These are phyloP conservation scores for Rhizopus sp. DNA, from an alignment of 371 early-diverging fungal species.

Conservation along the genomic window DNA sequence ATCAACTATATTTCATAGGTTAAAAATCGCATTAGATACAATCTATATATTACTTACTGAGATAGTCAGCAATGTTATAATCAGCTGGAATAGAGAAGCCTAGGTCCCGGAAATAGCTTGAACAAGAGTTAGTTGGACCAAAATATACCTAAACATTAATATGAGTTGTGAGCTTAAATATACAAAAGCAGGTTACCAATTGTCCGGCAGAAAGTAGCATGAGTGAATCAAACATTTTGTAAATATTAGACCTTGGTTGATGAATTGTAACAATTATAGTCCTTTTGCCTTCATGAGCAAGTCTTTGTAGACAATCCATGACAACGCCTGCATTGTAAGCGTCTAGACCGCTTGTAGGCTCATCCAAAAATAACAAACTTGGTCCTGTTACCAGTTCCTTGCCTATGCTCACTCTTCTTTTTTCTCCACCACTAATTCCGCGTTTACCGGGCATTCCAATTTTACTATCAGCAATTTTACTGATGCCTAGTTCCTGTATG, in stretches of 20 bases:
- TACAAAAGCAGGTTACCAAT: constrained; percentile 40
- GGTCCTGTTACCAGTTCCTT: constrained; percentile 83
- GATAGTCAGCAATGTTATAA: constrained; percentile 84
- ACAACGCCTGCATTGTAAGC: constrained; percentile 83
- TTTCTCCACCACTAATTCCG: constrained; percentile 94
- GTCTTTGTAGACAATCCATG: constrained; percentile 65
- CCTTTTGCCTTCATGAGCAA: constrained; percentile 64
- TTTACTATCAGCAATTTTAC: constrained; percentile 60
- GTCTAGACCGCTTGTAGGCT: constrained; percentile 67
- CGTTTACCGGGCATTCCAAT: constrained; percentile 70
- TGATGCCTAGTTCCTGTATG: constrained; percentile 71
- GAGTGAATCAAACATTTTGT: constrained; percentile 78
- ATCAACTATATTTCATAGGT: constrained; percentile 30
- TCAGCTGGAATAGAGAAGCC: constrained; percentile 74
- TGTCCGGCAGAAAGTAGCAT: constrained; percentile 73
- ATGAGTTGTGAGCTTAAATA: neutral
- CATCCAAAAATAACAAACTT: constrained; percentile 39
- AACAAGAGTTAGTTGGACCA: constrained; percentile 50
- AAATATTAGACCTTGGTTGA: constrained; percentile 83
- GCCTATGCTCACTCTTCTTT: constrained; percentile 91
- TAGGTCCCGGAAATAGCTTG: constrained; percentile 53
- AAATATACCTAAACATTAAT: constrained; percentile 51
- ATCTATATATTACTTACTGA: constrained; percentile 37
- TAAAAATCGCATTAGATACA: neutral
- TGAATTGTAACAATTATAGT: constrained; percentile 85